Evolutionary conservation across 2,329 filamentous ascomycete species (phyloP), one percentile per base, ranked within the genome.

Genomic region (Curvularia spicifera): DNA sequence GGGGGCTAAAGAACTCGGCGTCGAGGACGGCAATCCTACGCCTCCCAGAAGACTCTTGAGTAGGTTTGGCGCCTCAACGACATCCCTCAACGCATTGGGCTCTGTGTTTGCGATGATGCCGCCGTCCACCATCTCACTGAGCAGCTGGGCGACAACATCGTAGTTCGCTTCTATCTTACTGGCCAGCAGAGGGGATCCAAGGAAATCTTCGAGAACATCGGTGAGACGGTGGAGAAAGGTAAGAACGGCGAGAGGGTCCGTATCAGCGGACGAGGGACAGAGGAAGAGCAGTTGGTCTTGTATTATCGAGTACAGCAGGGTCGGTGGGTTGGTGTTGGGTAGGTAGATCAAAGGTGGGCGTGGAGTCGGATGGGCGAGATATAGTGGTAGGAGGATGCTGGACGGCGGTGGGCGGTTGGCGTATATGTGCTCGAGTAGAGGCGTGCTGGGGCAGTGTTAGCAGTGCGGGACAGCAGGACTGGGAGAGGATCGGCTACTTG

Each of bases 61-160:
- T 80, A 93, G 90, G 31, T 91, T 92, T 61, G 96, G 93, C 15
- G 96, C 91, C 75, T 97, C 93, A 13, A 99, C 92, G 13, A 94
- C 83, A 74, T 99, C 95, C 69, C 92, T 86, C 71, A 99, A 79
- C 20, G 93, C 91, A 81, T 99, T 98, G 9, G 91, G 90, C 76
- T 99, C 95, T 1, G 94, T 97, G 56, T 92, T 96, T 71, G 86
- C 90, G 35, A 97, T 85, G n/a, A 88, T 85, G 15, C 95, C 95
- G 40, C 89, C 91, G 82, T 99, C 95, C 75, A 95, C 97, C 90
- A 99, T 96, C 79, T 99, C 95, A 61, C 89, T 91, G 58, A 98
- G 83, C 26, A 99, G 81, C 79, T 99, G 95, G 18, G 93, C 93
- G 33, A 96, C 90, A 28, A 98, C 89, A 85, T 98, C 91, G 78